Evolutionary conservation across 2,329 filamentous ascomycete species (phyloP).

Genomic region (Aspergillus caelatus): DNA sequence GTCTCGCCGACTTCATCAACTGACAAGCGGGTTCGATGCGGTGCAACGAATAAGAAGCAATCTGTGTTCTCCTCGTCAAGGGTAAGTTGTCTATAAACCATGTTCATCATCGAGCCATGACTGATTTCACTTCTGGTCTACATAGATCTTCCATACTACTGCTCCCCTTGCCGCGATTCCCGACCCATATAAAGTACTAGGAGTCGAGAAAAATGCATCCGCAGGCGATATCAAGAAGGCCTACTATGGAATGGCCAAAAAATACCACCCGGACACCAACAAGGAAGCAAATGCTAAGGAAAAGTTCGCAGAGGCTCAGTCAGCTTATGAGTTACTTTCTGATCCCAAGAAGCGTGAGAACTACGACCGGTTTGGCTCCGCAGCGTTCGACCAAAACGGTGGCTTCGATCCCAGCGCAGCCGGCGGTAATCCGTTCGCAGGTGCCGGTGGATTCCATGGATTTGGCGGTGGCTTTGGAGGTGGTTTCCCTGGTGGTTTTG

Average conservation of each 20-base stretch:
- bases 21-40: conserved; percentile 31
- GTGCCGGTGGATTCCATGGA: conserved; percentile 63
- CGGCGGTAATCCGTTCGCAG: conserved; percentile 56
- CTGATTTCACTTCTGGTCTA: conserved; percentile 12
- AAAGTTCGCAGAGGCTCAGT: conserved; percentile 89
- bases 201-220: conserved; percentile 79
- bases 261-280: conserved; percentile 97
- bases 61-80: conserved; percentile 28
- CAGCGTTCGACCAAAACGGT: conserved; percentile 67
- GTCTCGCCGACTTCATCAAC: conserved; percentile 29
- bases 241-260: conserved; percentile 96
- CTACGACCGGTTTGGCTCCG: conserved; percentile 86
- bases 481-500: conserved; percentile 64
- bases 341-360: conserved; percentile 92
- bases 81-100: conserved; percentile 28
- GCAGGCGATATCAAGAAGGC: conserved; percentile 94
- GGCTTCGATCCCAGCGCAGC: conserved; percentile 78
- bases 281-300: conserved; percentile 94
- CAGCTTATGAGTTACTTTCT: conserved; percentile 89
- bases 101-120: neutral
- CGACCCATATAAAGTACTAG: conserved; percentile 86
- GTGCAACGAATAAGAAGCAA: conserved; percentile 28
- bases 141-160: conserved; percentile 48
- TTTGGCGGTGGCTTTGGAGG: conserved; percentile 59
- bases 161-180: conserved; percentile 68